Evolutionary conservation across 176 grass and related monocot genomes (phyloP), one percentile per base, ranked within the genome.

Genomic region (Olyra latifolia): DNA sequence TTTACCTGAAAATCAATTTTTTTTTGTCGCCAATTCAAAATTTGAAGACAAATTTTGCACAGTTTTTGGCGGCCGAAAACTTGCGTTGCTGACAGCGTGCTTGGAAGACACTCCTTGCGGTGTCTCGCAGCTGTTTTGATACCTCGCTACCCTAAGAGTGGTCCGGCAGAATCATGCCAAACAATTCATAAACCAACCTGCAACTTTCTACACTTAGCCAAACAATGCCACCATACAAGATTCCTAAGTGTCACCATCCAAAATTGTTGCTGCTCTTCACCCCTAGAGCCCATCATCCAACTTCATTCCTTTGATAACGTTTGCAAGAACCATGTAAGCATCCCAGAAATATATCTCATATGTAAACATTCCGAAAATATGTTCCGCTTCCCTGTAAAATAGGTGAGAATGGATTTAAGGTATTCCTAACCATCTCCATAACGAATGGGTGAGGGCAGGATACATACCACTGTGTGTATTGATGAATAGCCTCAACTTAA

Each of bases 201-300:
- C 24, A 61, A 39, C 23, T 25, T 47, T 1, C 25, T 20, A 50
- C 17, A 62, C 11, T 50, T 50, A 22, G 52, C 20, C 19, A 3
- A 55, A 9, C 53, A 14, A 62, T 35, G n/a, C 35, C 20, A 64
- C 2, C 57, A 6, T 52, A 62, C 80, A 74, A 67, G 46, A 41
- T 67, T 41, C 12, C 47, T 17, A 4, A 53, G 42, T n/a, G 57
- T 2, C 57, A 41, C 10, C 43, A 22, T 16, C 56, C n/a, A 72
- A 68, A 79, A 68, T 68, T 68, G 63, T 41, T n/a, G n/a, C n/a
- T 67, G 48, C 22, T n/a, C n/a, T n/a, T n/a, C n/a, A n/a, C n/a
- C n/a, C n/a, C n/a, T n/a, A n/a, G n/a, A n/a, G n/a, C n/a, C n/a
- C n/a, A n/a, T n/a, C n/a, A n/a, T n/a, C n/a, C n/a, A n/a, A n/a